Conservation (phyloP, 1,284 basidiomycete species). For the Ganoderma resinaceum region DNA sequence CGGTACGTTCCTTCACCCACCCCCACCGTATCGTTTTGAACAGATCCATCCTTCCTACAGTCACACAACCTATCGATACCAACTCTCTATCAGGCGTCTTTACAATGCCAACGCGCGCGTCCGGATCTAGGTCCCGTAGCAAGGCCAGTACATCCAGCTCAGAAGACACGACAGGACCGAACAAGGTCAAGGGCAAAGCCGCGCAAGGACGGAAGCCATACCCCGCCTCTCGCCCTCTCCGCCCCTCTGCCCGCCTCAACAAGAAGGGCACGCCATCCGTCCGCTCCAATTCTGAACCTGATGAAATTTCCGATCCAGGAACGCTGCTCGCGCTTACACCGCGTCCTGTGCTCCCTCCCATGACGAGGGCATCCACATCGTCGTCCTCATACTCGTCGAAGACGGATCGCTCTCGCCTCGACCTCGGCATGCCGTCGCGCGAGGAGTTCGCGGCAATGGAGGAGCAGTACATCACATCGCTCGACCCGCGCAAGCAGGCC, state of each 20-base stretch:
- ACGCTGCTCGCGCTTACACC: too few species aligned
- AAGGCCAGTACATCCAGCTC: background rate
- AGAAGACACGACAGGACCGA: background rate
- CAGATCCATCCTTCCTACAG: background rate
- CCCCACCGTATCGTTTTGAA: slow-evolving; percentile 1
- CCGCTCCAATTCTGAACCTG: background rate
- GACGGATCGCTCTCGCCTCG: background rate
- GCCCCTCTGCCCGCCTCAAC: slow-evolving; percentile 3
- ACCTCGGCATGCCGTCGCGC: slow-evolving; percentile 37
- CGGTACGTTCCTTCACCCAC: background rate
- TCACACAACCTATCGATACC: slow-evolving; percentile 5
- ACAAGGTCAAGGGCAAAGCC: slow-evolving; percentile 3
- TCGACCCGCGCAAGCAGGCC: slow-evolving; percentile 63
- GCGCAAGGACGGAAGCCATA: slow-evolving; percentile 1
- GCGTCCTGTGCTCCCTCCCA: background rate
- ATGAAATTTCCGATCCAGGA: background rate
- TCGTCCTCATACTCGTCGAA: slow-evolving; percentile 1
- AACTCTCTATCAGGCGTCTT: background rate
- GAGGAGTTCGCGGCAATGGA: slow-evolving; percentile 63
- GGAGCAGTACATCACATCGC: slow-evolving; percentile 57
- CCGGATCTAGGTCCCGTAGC: background rate
- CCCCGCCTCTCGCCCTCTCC: background rate
- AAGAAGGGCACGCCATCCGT: background rate
- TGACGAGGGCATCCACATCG: background rate
- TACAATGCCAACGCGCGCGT: background rate